Percentiles rank a stretch among this genome's conserved stretches.
These are phyloP conservation scores for Apiospora koreana DNA, from an alignment of 2,329 filamentous ascomycete genomes.

Conservation along the genomic window DNA sequence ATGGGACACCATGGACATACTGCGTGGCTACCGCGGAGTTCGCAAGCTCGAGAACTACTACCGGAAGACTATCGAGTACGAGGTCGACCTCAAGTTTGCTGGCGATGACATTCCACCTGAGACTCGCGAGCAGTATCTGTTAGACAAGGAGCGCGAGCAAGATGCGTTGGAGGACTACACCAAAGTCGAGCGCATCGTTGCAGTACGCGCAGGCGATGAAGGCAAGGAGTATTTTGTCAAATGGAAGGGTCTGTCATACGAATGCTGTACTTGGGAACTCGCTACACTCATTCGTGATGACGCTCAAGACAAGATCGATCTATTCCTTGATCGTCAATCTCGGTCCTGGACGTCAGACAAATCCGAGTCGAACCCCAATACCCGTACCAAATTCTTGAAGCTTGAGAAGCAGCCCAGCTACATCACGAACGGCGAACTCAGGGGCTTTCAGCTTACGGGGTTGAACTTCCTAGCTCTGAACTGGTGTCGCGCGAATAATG, in stretches of 20 bases:
- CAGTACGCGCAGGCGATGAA: slow-evolving; percentile 75
- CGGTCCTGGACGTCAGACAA: slow-evolving; percentile 80
- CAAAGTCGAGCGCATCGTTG: slow-evolving; percentile 90
- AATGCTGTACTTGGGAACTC: slow-evolving; percentile 91
- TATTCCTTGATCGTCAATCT: slow-evolving; percentile 81
- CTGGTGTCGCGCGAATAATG: slow-evolving; percentile 92
- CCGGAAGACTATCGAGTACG: slow-evolving; percentile 76
- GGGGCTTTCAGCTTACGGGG: slow-evolving; percentile 91
- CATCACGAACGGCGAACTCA: slow-evolving; percentile 79
- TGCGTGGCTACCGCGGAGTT: slow-evolving; percentile 78
- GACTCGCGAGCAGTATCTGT: slow-evolving; percentile 88
- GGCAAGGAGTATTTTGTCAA: slow-evolving; percentile 91
- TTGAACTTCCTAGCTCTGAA: slow-evolving; percentile 96
- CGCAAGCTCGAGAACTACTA: slow-evolving; percentile 96
- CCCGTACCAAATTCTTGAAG: slow-evolving; percentile 72
- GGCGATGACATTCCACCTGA: slow-evolving; percentile 76
- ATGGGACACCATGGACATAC: slow-evolving; percentile 80
- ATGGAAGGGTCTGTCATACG: slow-evolving; percentile 93
- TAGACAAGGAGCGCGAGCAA: slow-evolving; percentile 90
- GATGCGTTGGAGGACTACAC: slow-evolving; percentile 89
- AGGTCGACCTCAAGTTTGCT: slow-evolving; percentile 75
- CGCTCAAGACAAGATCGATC: slow-evolving; percentile 88
- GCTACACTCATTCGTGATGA: slow-evolving; percentile 73
- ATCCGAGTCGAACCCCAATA: slow-evolving; percentile 73
- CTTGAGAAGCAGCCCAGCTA: slow-evolving; percentile 83